These are phyloP conservation scores for Boletus patriciae DNA, from an alignment of 768 basidiomycete genomes.

Conservation along the genomic window DNA sequence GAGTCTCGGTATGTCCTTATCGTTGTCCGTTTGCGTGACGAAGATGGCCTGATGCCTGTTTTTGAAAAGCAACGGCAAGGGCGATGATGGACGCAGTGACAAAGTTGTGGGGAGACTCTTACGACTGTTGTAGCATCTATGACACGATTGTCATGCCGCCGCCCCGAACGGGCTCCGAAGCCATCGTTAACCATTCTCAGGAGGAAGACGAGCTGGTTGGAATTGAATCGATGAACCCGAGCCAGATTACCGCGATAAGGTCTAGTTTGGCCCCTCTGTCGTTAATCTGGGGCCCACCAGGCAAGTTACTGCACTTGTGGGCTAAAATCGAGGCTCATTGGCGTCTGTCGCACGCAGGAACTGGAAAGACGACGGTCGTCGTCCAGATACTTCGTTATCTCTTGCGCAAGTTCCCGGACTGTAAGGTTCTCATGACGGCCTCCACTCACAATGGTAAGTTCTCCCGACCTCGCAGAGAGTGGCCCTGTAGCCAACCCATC, in stretches of 20 bases:
- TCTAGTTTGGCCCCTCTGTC: slow-evolving; percentile 47
- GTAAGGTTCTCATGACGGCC: slow-evolving; percentile 66
- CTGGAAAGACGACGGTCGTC: slow-evolving; percentile 71
- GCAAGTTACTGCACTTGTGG: slow-evolving; percentile 26
- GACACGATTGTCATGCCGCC: slow-evolving; percentile 42
- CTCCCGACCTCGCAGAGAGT: background rate
- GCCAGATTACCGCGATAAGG: slow-evolving; percentile 52
- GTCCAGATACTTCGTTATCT: slow-evolving; percentile 55
- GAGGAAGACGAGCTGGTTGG: slow-evolving; percentile 15
- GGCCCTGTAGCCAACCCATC: background rate
- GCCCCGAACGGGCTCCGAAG: slow-evolving; percentile 21
- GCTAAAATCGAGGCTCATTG: background rate
- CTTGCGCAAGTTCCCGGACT: slow-evolving; percentile 30
- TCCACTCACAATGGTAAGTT: slow-evolving; percentile 64
- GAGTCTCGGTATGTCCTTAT: slow-evolving; percentile 47
- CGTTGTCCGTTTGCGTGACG: background rate
- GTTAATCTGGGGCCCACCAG: slow-evolving; percentile 71
- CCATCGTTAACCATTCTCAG: background rate
- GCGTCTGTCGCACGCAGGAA: slow-evolving; percentile 41
- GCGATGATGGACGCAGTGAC: slow-evolving; percentile 67
- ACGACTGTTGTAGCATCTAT: slow-evolving; percentile 51
- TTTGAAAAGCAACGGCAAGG: slow-evolving; percentile 50
- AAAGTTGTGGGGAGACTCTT: slow-evolving; percentile 44
- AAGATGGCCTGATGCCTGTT: slow-evolving; percentile 1
- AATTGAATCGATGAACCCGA: slow-evolving; percentile 45